phyloP scores from a whole-genome alignment of 108 stramenopile genomes.

The Fragilaria radians region DNA sequence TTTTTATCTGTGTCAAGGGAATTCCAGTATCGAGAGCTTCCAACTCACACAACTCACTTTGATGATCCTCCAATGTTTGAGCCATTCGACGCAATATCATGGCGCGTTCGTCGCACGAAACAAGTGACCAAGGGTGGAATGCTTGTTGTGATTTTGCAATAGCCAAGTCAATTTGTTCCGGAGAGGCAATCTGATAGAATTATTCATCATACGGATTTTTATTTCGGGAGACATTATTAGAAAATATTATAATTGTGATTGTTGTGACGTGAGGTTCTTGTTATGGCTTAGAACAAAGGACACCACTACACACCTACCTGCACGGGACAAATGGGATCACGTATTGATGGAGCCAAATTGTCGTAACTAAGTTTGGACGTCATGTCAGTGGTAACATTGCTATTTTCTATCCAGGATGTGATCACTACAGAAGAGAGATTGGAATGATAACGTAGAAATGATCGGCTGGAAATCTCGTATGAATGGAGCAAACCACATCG shows the following conservation, averaged over 20 bases:
- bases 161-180: constrained; percentile 1
- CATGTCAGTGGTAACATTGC: too few relatives aligned
- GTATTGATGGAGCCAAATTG: neutral
- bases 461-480: too few relatives aligned
- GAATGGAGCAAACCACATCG: too few relatives aligned
- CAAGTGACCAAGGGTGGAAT: constrained; percentile 1
- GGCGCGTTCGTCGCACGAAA: constrained; percentile 1
- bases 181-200: neutral
- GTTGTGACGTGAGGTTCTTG: neutral
- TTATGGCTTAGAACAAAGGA: neutral
- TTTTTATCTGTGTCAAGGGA: constrained; percentile 7
- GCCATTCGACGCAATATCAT: constrained; percentile 5
- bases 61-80: neutral
- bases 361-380: too few relatives aligned
- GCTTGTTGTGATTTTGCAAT: constrained; percentile 1
- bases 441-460: too few relatives aligned
- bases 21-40: constrained; percentile 17
- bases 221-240: neutral
- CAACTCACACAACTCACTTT: constrained; percentile 1
- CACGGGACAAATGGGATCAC: neutral
- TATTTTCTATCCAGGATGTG: too few relatives aligned
- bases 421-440: too few relatives aligned
- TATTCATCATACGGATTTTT: neutral
- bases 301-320: neutral
- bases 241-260: too few relatives aligned